Percentiles rank a stretch among this genome's conserved stretches.
Conservation (phyloP, 192 early-diverging fungal genomes). For the Backusella sp. region DNA sequence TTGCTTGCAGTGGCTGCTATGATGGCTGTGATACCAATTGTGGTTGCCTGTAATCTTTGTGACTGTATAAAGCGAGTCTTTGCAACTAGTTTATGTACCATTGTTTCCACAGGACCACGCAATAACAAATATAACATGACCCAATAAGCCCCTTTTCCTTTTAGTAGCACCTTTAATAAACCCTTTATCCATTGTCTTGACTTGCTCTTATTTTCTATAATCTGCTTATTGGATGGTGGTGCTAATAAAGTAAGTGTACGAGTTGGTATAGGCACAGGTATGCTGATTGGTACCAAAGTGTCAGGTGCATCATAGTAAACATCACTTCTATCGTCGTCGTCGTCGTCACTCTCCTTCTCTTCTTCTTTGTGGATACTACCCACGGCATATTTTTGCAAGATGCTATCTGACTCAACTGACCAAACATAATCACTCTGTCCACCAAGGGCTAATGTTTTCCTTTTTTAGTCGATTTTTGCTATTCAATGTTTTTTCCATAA, state of each 20-base stretch:
- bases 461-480: conserved; percentile 5
- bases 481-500: background rate
- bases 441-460: conserved; percentile 18
- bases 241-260: background rate
- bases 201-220: background rate
- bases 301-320: conserved; percentile 18
- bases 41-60: conserved; percentile 13
- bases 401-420: conserved; percentile 17
- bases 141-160: conserved; percentile 25
- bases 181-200: background rate
- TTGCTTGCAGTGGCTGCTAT: conserved; percentile 8
- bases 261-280: background rate
- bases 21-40: conserved; percentile 23
- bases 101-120: conserved; percentile 30
- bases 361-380: background rate
- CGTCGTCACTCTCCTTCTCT: background rate
- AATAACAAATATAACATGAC: conserved; percentile 29
- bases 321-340: conserved; percentile 7
- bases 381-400: conserved; percentile 22
- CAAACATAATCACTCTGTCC: conserved; percentile 25
- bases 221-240: background rate
- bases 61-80: background rate
- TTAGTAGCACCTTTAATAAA: background rate
- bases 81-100: background rate
- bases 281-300: background rate